Evolutionary conservation across 1,284 basidiomycete species (phyloP), one percentile per base, ranked within the genome.

Genomic region (Neolentinus lepideus): DNA sequence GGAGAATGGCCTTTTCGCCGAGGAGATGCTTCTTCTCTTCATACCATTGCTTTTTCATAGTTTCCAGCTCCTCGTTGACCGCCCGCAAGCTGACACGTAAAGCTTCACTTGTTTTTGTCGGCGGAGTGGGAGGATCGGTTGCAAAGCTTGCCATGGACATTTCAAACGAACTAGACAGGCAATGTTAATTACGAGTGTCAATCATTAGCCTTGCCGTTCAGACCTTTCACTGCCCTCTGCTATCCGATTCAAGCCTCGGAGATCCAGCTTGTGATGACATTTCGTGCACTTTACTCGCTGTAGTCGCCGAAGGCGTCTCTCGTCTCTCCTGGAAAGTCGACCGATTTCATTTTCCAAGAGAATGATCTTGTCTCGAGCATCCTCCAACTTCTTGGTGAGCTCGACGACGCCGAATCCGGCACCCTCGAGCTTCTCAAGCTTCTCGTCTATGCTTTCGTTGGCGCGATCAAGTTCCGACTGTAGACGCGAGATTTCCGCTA

Each of bases 391-490:
- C 69, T 78, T 76, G 0, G 84, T 85, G 31, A 91, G 72, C 9
- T 77, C 80, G 38, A 91, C 80, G 25, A 83, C 83, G 29, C 82
- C 86, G 3, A 85, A 68, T 1, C 89, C 90, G 1, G 87, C 86
- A 56, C 90, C 83, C 63, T 90, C 87, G 3, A 94, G 81, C 57
- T 85, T 83, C 65, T 90, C 88, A 9, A 94, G 75, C 67, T 92
- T 92, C 62, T 90, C 84, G 62, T 94, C 91, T 52, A 94, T 88
- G 62, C 80, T 87, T 45, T 88, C 82, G 66, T 93, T 92, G 2
- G 90, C 90, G 1, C 67, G 74, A 58, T 88, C 84, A 19, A 94
- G 81, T 60, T 92, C 83, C 12, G 73, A 71, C 60, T 90, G 86
- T 52, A 90, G 69, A 25, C 84, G 79, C 38, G 71, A 74, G 52